These are phyloP conservation scores for Tylopilus rubrobrunneus DNA, from an alignment of 768 basidiomycete species.

Conservation along the genomic window DNA sequence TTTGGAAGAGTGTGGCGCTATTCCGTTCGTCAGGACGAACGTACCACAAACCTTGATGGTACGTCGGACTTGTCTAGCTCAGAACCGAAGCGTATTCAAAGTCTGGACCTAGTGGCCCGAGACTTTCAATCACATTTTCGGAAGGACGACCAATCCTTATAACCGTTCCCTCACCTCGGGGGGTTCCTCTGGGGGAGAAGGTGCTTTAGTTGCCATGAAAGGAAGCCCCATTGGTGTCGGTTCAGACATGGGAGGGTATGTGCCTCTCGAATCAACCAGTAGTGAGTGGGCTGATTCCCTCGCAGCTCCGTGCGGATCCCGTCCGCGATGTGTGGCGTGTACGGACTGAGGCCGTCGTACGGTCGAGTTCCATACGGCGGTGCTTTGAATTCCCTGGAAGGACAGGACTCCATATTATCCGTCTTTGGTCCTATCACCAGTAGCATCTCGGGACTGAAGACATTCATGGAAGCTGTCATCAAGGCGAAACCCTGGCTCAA, in stretches of 20 bases:
- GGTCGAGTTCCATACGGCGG: no score
- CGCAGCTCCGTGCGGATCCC: constrained; percentile 61
- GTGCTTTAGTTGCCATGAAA: constrained; percentile 56
- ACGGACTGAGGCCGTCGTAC: constrained; percentile 61
- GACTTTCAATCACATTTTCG: constrained; percentile 75
- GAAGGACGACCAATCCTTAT: constrained; percentile 71
- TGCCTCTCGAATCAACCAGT: background rate
- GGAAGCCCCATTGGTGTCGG: constrained; percentile 61
- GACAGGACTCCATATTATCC: no score
- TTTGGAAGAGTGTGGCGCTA: constrained; percentile 62
- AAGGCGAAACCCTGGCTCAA: constrained; percentile 59
- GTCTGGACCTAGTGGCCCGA: constrained; percentile 59
- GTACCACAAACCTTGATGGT: constrained; percentile 76
- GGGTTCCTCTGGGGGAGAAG: constrained; percentile 86
- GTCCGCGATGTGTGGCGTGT: constrained; percentile 62
- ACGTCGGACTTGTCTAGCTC: constrained; percentile 5
- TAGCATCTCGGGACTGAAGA: constrained; percentile 54
- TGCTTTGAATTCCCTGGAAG: no score
- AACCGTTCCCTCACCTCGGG: constrained; percentile 70
- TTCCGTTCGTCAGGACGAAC: constrained; percentile 71
- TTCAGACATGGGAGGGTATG: constrained; percentile 76
- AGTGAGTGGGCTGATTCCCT: background rate
- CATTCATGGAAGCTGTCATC: constrained; percentile 63
- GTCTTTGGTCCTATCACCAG: constrained; percentile 71
- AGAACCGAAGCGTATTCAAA: background rate